Base-by-base conservation (phyloP, 164 flowering plant species). In the Aristolochia californica region DNA sequence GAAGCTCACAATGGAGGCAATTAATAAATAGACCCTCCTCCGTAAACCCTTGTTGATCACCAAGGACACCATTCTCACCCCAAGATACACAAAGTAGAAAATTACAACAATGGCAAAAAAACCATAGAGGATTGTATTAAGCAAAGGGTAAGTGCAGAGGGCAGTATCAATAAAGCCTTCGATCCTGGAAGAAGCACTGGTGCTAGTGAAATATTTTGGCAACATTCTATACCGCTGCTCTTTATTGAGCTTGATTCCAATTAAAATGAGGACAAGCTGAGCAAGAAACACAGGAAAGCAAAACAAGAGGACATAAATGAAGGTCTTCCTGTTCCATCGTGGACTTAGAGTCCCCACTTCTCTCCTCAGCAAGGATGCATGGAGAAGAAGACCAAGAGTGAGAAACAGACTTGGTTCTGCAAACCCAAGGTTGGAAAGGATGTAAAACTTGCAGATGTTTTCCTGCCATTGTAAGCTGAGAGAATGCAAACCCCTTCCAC, bases 361-460 rank as follows among this genome's bases (percentile, higher is more conserved):
- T 74, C 78, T 75, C 59, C 53, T 72, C 74, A 82, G 79, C 64
- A 93, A 70, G 5, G 99, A 83, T 12, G 91, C 91, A 17, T 83
- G 95, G 45, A 93, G 82, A 51, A 93, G 95, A 70, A 85, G 80
- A 49, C 75, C 64, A 16, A 87, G 74, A 49, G 88, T 83, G 57
- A 93, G 87, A 57, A 84, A 82, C 43, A 93, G 67, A 78, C 95
- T 80, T 18, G 99, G 99, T 74, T 93, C 99, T 70, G 99, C 82
- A 75, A 93, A 85, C 52, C 99, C 99, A 23, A 93, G 66, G 70
- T 85, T 93, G 12, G 97, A 85, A 22, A 93, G 76, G 48, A 93
- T 80, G 71, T 93, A 93, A 49, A 72, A 40, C 68, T 89, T 84
- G 97, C 99, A 93, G 9, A 83, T 57, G 26, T 63, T 81, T 61